phyloP scores from a whole-genome alignment of 495 filamentous ascomycete genomes.

The Lophium mytilinum region DNA sequence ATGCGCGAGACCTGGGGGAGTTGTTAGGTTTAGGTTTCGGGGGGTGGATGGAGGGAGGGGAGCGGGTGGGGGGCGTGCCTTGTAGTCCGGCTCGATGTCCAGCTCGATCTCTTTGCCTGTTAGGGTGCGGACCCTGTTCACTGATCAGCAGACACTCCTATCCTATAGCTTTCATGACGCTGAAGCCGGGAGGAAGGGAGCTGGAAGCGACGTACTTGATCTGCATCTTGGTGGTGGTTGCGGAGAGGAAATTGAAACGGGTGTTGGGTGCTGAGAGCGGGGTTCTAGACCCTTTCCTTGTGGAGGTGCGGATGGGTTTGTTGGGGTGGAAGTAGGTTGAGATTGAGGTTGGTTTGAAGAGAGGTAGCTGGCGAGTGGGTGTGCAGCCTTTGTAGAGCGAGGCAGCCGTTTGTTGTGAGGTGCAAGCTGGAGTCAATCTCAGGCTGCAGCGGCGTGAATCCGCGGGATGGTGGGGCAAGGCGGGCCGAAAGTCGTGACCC shows the following conservation, averaged over 20 bases:
- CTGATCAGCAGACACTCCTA: not conserved
- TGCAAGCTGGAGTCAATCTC: too few species aligned
- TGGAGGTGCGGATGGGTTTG: not conserved
- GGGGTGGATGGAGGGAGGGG: not conserved
- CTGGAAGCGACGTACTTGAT: conserved; percentile 22
- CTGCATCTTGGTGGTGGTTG: conserved; percentile 15
- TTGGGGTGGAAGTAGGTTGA: not conserved
- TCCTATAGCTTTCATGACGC: not conserved
- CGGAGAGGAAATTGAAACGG: not conserved
- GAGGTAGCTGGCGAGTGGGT: too few species aligned
- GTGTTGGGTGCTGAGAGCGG: not conserved
- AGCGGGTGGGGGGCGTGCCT: conserved; percentile 44
- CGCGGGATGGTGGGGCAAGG: too few species aligned
- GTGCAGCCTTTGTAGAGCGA: too few species aligned
- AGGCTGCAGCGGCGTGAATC: too few species aligned
- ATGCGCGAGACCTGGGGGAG: conserved; percentile 69
- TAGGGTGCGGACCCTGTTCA: conserved; percentile 79
- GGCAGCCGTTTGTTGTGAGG: too few species aligned
- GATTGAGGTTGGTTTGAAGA: too few species aligned
- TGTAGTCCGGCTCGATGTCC: conserved; percentile 89
- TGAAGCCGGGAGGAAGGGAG: not conserved
- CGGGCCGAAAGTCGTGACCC: too few species aligned
- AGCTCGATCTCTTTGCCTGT: conserved; percentile 98
- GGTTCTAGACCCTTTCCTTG: not conserved
- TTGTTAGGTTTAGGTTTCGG: not conserved